These are phyloP conservation scores for Ceratocystis cubensis DNA, from an alignment of 2,329 filamentous ascomycete species.

Conservation along the genomic window DNA sequence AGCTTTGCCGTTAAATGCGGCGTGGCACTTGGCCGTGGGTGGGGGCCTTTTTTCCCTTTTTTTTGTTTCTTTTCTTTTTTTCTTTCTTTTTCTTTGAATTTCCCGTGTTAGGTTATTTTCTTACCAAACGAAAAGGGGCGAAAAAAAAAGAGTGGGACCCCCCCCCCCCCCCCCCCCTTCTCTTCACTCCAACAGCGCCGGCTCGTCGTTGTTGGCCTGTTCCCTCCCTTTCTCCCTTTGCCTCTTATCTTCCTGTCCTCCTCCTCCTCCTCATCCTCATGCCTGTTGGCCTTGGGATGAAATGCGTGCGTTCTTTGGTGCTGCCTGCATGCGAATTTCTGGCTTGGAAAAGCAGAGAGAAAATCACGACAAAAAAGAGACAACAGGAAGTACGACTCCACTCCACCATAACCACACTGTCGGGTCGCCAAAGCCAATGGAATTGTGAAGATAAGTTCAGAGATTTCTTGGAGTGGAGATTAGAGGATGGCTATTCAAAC, in stretches of 20 bases:
- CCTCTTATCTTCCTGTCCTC: background rate
- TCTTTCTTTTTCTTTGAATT: background rate
- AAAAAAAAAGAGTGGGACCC: no score
- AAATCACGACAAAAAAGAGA: background rate
- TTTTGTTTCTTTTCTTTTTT: background rate
- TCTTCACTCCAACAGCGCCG: background rate
- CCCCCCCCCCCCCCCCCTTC: no score
- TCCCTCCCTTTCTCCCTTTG: background rate
- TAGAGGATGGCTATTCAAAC: constrained; percentile 1
- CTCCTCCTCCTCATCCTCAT: background rate
- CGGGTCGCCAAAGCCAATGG: background rate
- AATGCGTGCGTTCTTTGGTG: background rate
- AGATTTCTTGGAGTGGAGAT: background rate
- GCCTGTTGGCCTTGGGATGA: background rate
- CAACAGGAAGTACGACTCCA: background rate
- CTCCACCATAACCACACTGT: background rate
- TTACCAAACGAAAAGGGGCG: no score
- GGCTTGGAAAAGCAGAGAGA: background rate
- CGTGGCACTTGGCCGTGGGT: background rate
- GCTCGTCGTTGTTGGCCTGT: no score
- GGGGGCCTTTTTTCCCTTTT: no score
- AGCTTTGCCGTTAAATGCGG: background rate
- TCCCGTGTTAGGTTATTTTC: background rate
- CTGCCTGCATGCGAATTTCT: background rate
- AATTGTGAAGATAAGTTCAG: background rate